A percentile compares a stretch with the other conserved stretches of the same genome.
Conservation (phyloP, 202 grass and related monocot genomes). For the Brachypodium distachyon region DNA sequence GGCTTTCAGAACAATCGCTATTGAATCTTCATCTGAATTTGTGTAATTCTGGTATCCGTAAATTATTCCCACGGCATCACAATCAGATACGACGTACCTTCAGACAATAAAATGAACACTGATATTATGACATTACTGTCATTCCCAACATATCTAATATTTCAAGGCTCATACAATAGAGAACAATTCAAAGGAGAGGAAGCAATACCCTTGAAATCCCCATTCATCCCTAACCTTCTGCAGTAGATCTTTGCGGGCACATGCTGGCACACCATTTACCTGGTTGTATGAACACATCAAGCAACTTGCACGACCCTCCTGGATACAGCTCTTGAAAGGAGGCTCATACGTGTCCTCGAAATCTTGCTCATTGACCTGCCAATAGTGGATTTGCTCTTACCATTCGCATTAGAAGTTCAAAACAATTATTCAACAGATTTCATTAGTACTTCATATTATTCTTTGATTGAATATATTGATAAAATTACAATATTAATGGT, state of each 20-base stretch:
- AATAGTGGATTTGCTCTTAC: neutral
- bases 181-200: neutral
- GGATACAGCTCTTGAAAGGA: conserved; percentile 88
- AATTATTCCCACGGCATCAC: conserved; percentile 85
- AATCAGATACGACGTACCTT: conserved; percentile 89
- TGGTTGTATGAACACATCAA: conserved; percentile 97
- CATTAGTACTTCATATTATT: neutral
- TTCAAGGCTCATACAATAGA: neutral
- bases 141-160: neutral
- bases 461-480: neutral
- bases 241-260: conserved; percentile 64
- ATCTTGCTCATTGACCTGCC: conserved; percentile 82
- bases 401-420: neutral
- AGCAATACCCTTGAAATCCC: conserved; percentile 81
- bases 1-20: conserved; percentile 90
- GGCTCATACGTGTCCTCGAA: conserved; percentile 82
- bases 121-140: neutral
- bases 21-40: conserved; percentile 62
- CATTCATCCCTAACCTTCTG: conserved; percentile 75
- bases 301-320: conserved; percentile 83
- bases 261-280: conserved; percentile 74
- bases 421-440: neutral
- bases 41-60: conserved; percentile 70
- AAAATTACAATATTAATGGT: neutral
- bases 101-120: neutral